A percentile compares a stretch with the other conserved stretches of the same genome.
Conservation (phyloP, 2,329 filamentous ascomycete species). For the Verticillium albo-atrum region DNA sequence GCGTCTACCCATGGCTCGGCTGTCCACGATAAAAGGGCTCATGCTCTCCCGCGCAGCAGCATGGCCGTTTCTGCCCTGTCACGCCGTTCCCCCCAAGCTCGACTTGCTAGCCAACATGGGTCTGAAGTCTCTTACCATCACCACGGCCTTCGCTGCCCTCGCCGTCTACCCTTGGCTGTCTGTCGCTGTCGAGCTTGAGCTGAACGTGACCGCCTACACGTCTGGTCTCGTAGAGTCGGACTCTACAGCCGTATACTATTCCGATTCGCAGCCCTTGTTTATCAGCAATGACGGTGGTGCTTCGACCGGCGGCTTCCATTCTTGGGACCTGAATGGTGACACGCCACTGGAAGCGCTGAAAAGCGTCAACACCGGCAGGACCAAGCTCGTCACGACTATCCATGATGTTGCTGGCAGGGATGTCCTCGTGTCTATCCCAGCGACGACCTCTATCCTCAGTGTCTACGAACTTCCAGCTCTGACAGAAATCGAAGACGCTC, state of each 20-base stretch:
- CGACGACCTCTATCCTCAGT: conserved; percentile 36
- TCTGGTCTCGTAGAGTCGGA: conserved; percentile 32
- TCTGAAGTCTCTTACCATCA: conserved; percentile 5
- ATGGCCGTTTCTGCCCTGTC: conserved; percentile 5
- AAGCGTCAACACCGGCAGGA: conserved; percentile 32
- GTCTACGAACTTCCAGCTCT: conserved; percentile 29
- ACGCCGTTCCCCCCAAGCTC: conserved; percentile 1
- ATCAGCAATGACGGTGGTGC: conserved; percentile 42
- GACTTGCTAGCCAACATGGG: conserved; percentile 5
- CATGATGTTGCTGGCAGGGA: conserved; percentile 31
- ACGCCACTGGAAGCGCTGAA: conserved; percentile 24
- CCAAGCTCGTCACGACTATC: conserved; percentile 36
- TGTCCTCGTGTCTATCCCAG: conserved; percentile 34
- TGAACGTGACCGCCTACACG: conserved; percentile 28
- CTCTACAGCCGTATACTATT: conserved; percentile 35
- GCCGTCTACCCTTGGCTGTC: conserved; percentile 5
- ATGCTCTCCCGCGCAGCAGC: background rate
- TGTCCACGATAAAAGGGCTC: background rate
- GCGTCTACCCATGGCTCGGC: background rate
- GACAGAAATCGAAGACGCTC: conserved; percentile 23
- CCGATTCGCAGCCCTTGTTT: conserved; percentile 25
- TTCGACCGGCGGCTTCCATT: conserved; percentile 35
- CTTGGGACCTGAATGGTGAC: conserved; percentile 26
- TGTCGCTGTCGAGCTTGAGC: conserved; percentile 4
- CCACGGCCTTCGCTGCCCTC: conserved; percentile 4